A percentile compares a stretch with the other conserved stretches of the same genome.
Evolutionary conservation across 208 protist species (phyloP).

Genomic region (Acanthamoeba healyi): DNA sequence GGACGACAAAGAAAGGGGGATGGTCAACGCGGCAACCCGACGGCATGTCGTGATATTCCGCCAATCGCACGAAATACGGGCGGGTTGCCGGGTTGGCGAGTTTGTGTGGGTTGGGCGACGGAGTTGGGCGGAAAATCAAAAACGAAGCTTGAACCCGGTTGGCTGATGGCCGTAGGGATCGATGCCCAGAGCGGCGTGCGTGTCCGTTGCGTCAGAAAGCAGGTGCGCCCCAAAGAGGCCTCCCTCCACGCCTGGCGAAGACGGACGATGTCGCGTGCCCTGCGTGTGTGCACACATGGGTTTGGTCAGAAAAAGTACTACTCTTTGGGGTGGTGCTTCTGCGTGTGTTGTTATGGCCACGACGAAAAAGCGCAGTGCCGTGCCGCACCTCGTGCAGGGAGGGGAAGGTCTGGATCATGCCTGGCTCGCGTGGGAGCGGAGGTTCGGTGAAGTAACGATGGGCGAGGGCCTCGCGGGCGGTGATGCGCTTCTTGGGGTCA

Average conservation of each 20-base stretch:
- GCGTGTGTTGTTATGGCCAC: no score
- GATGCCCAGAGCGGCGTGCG: background rate
- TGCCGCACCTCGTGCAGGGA: conserved; percentile 15
- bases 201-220: background rate
- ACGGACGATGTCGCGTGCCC: background rate
- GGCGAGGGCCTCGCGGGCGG: conserved; percentile 81
- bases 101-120: background rate
- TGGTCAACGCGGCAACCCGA: no score
- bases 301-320: no score
- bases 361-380: background rate
- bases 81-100: background rate
- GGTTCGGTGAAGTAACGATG: conserved; percentile 85
- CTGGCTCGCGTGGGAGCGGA: conserved; percentile 9
- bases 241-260: background rate
- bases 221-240: conserved; percentile 11
- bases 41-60: background rate
- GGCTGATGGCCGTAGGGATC: conserved; percentile 34
- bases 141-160: conserved; percentile 34
- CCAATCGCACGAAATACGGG: background rate
- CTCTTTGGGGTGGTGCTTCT: no score
- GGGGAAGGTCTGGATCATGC: conserved; percentile 50
- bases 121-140: conserved; percentile 10
- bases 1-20: background rate
- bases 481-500: conserved; percentile 84
- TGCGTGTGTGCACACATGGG: background rate